A percentile compares a stretch with the other conserved stretches of the same genome.
Evolutionary conservation across 192 early-diverging fungal species (phyloP).

Genomic region (Chytriomyces hyalinus): DNA sequence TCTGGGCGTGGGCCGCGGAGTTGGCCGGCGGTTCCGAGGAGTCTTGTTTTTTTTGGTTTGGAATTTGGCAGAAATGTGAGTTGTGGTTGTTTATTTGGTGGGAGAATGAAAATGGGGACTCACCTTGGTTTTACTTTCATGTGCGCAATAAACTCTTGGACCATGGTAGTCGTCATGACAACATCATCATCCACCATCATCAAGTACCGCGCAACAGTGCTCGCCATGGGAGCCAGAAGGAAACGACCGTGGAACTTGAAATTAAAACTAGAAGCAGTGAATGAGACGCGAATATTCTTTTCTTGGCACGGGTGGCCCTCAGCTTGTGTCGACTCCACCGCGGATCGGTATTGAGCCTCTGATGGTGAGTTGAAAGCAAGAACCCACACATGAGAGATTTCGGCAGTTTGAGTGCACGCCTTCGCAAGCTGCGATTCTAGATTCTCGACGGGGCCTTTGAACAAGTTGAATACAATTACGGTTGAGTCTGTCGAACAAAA

Average conservation of each 20-base stretch:
- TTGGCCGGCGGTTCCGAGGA: constrained; percentile 29
- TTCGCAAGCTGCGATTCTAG: not conserved
- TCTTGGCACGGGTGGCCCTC: not conserved
- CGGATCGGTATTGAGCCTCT: not conserved
- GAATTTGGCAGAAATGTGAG: not conserved
- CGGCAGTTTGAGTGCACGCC: constrained; percentile 4
- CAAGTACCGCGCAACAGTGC: not conserved
- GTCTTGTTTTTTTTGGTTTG: not conserved
- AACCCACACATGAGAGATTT: not conserved
- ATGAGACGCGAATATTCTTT: not conserved
- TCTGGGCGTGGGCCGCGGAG: not conserved
- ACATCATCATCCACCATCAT: constrained; percentile 36
- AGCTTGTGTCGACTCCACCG: not conserved
- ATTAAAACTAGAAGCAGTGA: constrained; percentile 19
- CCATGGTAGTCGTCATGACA: not conserved
- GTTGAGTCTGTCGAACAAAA: not conserved
- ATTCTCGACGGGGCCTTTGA: constrained; percentile 11
- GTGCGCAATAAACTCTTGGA: constrained; percentile 6
- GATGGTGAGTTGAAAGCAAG: not conserved
- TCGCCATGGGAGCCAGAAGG: constrained; percentile 17
- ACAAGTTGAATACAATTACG: constrained; percentile 2
- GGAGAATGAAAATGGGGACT: no score
- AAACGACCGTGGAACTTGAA: constrained; percentile 35
- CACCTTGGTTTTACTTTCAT: constrained; percentile 23
- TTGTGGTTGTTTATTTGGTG: no score